Conservation (phyloP, 305 asterid species). For the Rubia tinctorum region DNA sequence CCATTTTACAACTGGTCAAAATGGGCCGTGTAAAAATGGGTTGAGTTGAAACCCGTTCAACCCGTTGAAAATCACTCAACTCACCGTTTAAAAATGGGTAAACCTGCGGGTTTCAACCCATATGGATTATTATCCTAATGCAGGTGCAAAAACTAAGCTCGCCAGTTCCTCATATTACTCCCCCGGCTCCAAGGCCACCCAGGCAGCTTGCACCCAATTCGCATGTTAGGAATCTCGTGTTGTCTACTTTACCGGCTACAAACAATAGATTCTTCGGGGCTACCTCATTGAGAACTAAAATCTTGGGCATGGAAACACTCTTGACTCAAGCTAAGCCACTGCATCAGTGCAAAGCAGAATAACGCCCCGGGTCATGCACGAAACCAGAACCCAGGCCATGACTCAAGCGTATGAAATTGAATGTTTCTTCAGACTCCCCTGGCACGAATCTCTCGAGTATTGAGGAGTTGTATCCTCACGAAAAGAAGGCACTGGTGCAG, state of each 20-base stretch:
- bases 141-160: slow-evolving; percentile 29
- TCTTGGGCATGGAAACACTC: slow-evolving; percentile 59
- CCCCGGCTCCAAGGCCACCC: neutral
- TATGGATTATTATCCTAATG: neutral
- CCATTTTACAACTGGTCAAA: no score
- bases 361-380: slow-evolving; percentile 16
- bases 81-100: no score
- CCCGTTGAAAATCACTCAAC: no score
- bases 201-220: slow-evolving; percentile 14
- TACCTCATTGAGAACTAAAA: slow-evolving; percentile 64
- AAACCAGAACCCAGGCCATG: slow-evolving; percentile 45
- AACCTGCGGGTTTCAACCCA: no score
- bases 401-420: slow-evolving; percentile 65
- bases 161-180: neutral
- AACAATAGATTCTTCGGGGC: slow-evolving; percentile 27
- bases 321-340: slow-evolving; percentile 40
- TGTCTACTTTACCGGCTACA: slow-evolving; percentile 33
- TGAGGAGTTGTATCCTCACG: slow-evolving; percentile 31
- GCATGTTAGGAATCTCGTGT: slow-evolving; percentile 42
- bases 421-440: slow-evolving; percentile 33
- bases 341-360: slow-evolving; percentile 26
- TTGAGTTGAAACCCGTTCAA: no score
- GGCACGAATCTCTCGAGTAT: slow-evolving; percentile 40
- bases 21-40: no score
- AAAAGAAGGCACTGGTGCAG: slow-evolving; percentile 24